Percentiles rank a stretch among this genome's conserved stretches.
Evolutionary conservation across 257 asterid genomes (phyloP).

Genomic region (Avicennia marina): DNA sequence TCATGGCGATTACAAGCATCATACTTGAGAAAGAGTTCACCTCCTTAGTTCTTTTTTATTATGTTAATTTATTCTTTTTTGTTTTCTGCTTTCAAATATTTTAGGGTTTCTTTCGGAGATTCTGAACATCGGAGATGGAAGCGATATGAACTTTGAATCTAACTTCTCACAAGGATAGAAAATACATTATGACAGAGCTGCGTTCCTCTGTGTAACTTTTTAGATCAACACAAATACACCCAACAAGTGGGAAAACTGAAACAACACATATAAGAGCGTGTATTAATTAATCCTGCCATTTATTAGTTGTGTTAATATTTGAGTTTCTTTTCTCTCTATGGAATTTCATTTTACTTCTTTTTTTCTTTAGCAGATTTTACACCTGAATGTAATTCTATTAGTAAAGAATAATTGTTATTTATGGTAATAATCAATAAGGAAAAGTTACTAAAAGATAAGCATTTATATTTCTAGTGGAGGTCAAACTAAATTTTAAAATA

Average conservation of each 20-base stretch:
- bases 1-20: too few relatives aligned
- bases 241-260: not conserved
- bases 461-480: too few relatives aligned
- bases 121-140: constrained; percentile 20
- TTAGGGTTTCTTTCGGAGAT: constrained; percentile 45
- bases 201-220: not conserved
- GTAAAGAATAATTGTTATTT: too few relatives aligned
- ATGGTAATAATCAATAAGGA: too few relatives aligned
- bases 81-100: not conserved
- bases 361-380: too few relatives aligned
- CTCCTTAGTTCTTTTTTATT: not conserved
- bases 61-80: not conserved
- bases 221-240: not conserved
- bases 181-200: not conserved
- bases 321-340: not conserved
- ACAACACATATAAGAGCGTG: not conserved
- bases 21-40: constrained; percentile 1
- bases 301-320: too few relatives aligned
- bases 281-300: not conserved
- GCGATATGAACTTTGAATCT: constrained; percentile 19
- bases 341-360: too few relatives aligned
- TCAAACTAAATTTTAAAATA: too few relatives aligned
- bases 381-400: too few relatives aligned
- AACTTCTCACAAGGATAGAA: not conserved
- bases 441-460: too few relatives aligned